A percentile compares a stretch with the other conserved stretches of the same genome.
phyloP scores from a whole-genome alignment of 305 asterid species.

The Stenogyne calaminthoides region DNA sequence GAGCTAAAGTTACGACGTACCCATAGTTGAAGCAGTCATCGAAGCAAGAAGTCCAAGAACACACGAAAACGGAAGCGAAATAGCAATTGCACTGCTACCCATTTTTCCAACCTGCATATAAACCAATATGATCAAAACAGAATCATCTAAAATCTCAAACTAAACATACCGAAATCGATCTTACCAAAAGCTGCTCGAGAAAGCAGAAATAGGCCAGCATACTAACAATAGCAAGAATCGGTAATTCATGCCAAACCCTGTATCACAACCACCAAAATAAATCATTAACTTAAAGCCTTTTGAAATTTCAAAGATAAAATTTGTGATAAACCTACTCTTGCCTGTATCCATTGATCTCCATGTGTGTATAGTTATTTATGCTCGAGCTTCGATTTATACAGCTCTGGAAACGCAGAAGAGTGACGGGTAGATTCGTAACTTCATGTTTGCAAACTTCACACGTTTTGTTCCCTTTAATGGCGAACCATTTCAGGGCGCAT shows the following conservation, averaged over 20 bases:
- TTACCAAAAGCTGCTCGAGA: constrained; percentile 97
- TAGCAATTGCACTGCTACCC: constrained; percentile 82
- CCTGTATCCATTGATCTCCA: constrained; percentile 83
- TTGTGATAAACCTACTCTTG: no score
- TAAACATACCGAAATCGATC: not conserved
- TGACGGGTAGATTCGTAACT: constrained; percentile 53
- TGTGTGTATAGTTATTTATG: constrained; percentile 34
- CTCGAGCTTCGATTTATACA: constrained; percentile 40
- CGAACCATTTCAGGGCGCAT: constrained; percentile 62
- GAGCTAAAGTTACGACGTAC: constrained; percentile 41
- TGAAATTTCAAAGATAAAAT: no score
- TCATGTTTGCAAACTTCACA: constrained; percentile 63
- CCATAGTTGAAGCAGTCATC: constrained; percentile 91
- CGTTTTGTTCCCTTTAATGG: constrained; percentile 50
- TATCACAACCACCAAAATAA: no score
- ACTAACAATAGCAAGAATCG: constrained; percentile 85
- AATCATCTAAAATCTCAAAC: not conserved
- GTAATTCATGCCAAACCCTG: constrained; percentile 97
- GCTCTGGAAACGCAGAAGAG: constrained; percentile 78
- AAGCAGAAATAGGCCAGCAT: constrained; percentile 98
- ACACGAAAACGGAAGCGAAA: constrained; percentile 96
- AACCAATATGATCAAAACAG: constrained; percentile 13
- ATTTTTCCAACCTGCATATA: constrained; percentile 68
- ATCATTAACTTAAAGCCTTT: no score
- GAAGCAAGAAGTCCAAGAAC: constrained; percentile 91